A percentile compares a stretch with the other conserved stretches of the same genome.
phyloP scores from a whole-genome alignment of 2,329 filamentous ascomycete genomes.

The Arthrinium phaeospermum region DNA sequence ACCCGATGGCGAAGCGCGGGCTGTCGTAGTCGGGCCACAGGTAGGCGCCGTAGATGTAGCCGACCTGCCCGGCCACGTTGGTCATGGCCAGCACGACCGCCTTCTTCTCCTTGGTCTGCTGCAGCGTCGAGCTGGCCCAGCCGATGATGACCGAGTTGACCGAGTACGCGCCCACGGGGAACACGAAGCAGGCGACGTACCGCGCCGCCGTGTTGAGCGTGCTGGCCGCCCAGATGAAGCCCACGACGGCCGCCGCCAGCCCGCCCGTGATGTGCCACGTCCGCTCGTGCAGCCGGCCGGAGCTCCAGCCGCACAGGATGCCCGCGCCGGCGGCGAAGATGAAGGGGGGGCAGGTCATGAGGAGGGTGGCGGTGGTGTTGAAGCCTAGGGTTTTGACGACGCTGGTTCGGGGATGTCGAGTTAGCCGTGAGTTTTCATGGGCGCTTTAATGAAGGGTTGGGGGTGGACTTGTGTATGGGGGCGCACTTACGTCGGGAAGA shows the following conservation, averaged over 20 bases:
- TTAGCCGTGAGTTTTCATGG: neutral
- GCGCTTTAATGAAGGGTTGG: too few relatives aligned
- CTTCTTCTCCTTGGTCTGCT: slow-evolving; percentile 55
- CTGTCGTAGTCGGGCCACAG: slow-evolving; percentile 51
- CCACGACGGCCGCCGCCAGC: slow-evolving; percentile 13
- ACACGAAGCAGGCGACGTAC: slow-evolving; percentile 49
- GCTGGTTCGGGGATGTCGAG: neutral
- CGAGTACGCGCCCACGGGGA: slow-evolving; percentile 47
- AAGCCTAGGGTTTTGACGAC: slow-evolving; percentile 21
- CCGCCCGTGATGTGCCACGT: slow-evolving; percentile 18
- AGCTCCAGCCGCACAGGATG: slow-evolving; percentile 17
- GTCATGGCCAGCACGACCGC: slow-evolving; percentile 54
- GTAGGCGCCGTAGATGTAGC: slow-evolving; percentile 57
- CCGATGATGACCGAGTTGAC: slow-evolving; percentile 53
- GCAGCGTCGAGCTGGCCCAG: slow-evolving; percentile 49
- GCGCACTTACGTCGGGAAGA: slow-evolving; percentile 45
- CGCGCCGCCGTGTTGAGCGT: slow-evolving; percentile 45
- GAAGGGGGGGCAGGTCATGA: slow-evolving; percentile 20
- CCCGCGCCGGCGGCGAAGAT: slow-evolving; percentile 12
- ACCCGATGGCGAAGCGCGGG: slow-evolving; percentile 51
- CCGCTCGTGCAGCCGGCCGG: slow-evolving; percentile 20
- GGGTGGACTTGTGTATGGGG: too few relatives aligned
- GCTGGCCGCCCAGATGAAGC: slow-evolving; percentile 33
- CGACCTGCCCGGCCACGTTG: slow-evolving; percentile 53
- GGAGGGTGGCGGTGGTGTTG: slow-evolving; percentile 18